Evolutionary conservation across 192 early-diverging fungal species (phyloP).

Genomic region (Gonapodya prolifera): DNA sequence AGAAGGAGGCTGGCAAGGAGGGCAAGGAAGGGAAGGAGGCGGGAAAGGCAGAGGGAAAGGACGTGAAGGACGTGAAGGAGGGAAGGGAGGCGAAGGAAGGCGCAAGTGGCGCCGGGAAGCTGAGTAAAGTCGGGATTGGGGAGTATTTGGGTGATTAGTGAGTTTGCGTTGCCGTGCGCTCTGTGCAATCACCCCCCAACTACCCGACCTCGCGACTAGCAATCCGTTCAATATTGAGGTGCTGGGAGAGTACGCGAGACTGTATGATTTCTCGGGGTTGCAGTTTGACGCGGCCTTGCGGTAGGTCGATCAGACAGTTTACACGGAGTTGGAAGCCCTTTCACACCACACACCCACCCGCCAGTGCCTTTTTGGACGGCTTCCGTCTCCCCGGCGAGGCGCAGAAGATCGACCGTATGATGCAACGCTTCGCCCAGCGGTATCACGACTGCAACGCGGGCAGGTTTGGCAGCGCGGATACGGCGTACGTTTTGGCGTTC

Average conservation of each 20-base stretch:
- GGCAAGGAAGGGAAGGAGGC: not conserved
- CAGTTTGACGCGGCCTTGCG: not conserved
- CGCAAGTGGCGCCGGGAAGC: not conserved
- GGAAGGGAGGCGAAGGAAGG: not conserved
- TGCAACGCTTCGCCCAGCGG: constrained; percentile 75
- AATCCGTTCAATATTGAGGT: constrained; percentile 74
- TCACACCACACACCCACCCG: too few species aligned
- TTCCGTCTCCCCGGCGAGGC: constrained; percentile 97
- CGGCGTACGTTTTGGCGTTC: constrained; percentile 79
- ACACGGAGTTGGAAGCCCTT: too few species aligned
- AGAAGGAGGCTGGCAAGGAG: not conserved
- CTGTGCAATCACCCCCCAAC: not conserved
- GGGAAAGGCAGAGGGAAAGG: too few species aligned
- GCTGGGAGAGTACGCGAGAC: constrained; percentile 67
- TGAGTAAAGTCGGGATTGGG: not conserved
- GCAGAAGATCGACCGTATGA: constrained; percentile 91
- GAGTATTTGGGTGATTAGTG: not conserved
- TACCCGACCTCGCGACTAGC: constrained; percentile 80
- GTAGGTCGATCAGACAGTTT: not conserved
- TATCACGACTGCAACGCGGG: constrained; percentile 56
- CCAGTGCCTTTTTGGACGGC: constrained; percentile 44
- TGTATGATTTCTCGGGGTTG: constrained; percentile 78
- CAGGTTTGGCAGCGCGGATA: constrained; percentile 66
- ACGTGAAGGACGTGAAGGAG: not conserved
- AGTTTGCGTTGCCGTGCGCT: not conserved